Evolutionary conservation across 169 alveolate species (phyloP).

Genomic region (Plasmodium coatneyi): DNA sequence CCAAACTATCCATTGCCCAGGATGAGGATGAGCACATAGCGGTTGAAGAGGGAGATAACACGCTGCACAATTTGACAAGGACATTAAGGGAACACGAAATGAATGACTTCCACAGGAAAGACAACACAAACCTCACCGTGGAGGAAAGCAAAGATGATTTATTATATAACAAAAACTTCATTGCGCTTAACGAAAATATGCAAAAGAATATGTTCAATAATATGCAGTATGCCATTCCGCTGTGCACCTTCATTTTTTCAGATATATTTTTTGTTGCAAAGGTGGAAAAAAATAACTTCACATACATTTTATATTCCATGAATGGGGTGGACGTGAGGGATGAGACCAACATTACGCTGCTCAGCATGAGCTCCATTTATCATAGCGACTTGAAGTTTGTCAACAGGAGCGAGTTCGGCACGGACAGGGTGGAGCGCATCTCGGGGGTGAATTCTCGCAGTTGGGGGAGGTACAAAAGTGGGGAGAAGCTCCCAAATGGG

Average conservation of each 20-base stretch:
- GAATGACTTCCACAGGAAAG: constrained; percentile 21
- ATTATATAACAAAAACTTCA: constrained; percentile 32
- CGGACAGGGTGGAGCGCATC: not conserved
- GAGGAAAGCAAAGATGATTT: not conserved
- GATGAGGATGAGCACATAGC: not conserved
- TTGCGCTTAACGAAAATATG: constrained; percentile 46
- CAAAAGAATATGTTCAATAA: constrained; percentile 65
- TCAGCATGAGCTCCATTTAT: constrained; percentile 69
- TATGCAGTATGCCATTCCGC: constrained; percentile 68
- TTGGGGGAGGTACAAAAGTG: not conserved
- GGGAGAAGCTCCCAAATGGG: not conserved
- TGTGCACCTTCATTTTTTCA: constrained; percentile 43
- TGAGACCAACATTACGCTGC: constrained; percentile 54
- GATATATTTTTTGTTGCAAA: constrained; percentile 61
- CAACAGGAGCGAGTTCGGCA: not conserved
- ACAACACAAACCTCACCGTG: not conserved
- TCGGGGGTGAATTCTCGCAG: not conserved
- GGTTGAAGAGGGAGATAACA: not conserved
- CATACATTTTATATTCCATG: constrained; percentile 53
- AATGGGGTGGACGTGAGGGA: constrained; percentile 52
- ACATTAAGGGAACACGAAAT: constrained; percentile 37
- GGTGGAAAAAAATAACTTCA: constrained; percentile 57
- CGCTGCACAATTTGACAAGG: constrained; percentile 11
- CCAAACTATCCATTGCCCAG: not conserved
- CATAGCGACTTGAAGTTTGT: constrained; percentile 36